These are phyloP conservation scores for Penicillium digitatum DNA, from an alignment of 2,329 filamentous ascomycete genomes.

Conservation along the genomic window DNA sequence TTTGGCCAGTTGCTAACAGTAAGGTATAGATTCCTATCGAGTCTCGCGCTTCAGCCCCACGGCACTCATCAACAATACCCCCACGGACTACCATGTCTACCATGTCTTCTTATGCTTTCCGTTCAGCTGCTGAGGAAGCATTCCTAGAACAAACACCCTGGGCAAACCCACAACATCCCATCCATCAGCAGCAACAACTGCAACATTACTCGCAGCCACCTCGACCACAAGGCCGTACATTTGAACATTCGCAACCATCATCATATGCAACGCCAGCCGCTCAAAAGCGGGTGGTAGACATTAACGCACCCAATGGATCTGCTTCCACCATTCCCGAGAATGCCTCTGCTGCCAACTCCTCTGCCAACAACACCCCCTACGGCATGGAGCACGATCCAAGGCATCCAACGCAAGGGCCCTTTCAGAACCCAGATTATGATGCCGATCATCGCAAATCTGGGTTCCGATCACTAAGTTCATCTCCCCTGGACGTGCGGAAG, in stretches of 20 bases:
- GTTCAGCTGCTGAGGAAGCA: slow-evolving; percentile 68
- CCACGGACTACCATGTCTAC: slow-evolving; percentile 32
- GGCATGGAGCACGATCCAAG: slow-evolving; percentile 36
- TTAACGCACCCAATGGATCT: slow-evolving; percentile 44
- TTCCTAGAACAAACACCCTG: slow-evolving; percentile 87
- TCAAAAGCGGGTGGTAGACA: slow-evolving; percentile 44
- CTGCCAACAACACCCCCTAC: slow-evolving; percentile 44
- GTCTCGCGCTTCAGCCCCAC: slow-evolving; percentile 20
- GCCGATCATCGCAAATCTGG: slow-evolving; percentile 31
- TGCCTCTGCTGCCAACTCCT: slow-evolving; percentile 41
- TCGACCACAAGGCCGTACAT: slow-evolving; percentile 30
- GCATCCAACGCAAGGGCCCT: slow-evolving; percentile 22
- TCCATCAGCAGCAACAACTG: slow-evolving; percentile 54
- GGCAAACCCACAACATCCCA: slow-evolving; percentile 82
- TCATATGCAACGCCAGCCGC: slow-evolving; percentile 43
- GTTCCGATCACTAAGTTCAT: slow-evolving; percentile 38
- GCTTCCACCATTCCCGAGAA: slow-evolving; percentile 47
- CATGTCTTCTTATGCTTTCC: slow-evolving; percentile 33
- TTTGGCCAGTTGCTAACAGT: slow-evolving; percentile 5
- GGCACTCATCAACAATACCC: slow-evolving; percentile 26
- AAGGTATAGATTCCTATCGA: slow-evolving; percentile 30
- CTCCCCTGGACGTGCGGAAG: slow-evolving; percentile 40
- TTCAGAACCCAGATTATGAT: slow-evolving; percentile 34
- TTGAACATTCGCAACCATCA: slow-evolving; percentile 35
- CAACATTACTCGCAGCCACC: slow-evolving; percentile 45